A percentile compares a stretch with the other conserved stretches of the same genome.
Conservation (phyloP, 306 rosid species). For the Prosopis cineraria region DNA sequence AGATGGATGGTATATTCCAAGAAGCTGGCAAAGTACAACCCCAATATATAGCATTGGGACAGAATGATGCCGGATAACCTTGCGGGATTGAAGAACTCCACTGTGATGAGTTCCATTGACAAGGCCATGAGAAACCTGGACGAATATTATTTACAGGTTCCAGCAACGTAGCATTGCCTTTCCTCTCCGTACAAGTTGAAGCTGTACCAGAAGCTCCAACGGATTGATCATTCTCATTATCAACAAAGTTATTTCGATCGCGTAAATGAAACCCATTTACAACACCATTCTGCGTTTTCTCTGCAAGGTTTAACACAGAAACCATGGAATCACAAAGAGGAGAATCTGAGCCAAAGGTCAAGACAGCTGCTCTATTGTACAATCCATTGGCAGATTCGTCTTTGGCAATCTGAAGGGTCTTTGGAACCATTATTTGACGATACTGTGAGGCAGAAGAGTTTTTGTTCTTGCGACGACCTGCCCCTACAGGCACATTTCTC, state of each 20-base stretch:
- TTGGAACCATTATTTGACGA: conserved; percentile 56
- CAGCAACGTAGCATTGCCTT: conserved; percentile 35
- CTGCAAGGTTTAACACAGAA: conserved; percentile 62
- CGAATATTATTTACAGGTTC: conserved; percentile 45
- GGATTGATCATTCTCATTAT: conserved; percentile 49
- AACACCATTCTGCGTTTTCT: conserved; percentile 36
- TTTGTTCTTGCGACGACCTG: conserved; percentile 94
- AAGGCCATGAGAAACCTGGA: conserved; percentile 59
- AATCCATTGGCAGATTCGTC: conserved; percentile 46
- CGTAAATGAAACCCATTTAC: conserved; percentile 49
- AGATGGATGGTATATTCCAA: conserved; percentile 55
- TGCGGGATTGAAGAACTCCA: conserved; percentile 46
- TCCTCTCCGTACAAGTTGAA: conserved; percentile 57
- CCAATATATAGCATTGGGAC: conserved; percentile 65
- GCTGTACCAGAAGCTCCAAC: conserved; percentile 57
- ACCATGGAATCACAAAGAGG: conserved; percentile 65
- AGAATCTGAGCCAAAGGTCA: conserved; percentile 66
- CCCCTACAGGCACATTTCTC: conserved; percentile 90
- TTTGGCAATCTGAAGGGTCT: conserved; percentile 46
- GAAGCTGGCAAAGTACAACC: conserved; percentile 52
- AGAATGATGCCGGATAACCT: conserved; percentile 70
- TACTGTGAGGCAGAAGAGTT: conserved; percentile 57
- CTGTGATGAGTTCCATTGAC: conserved; percentile 46
- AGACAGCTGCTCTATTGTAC: conserved; percentile 47
- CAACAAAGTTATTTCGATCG: conserved; percentile 37